These are phyloP conservation scores for Agrocybe praecox DNA, from an alignment of 768 basidiomycete genomes.

Conservation along the genomic window DNA sequence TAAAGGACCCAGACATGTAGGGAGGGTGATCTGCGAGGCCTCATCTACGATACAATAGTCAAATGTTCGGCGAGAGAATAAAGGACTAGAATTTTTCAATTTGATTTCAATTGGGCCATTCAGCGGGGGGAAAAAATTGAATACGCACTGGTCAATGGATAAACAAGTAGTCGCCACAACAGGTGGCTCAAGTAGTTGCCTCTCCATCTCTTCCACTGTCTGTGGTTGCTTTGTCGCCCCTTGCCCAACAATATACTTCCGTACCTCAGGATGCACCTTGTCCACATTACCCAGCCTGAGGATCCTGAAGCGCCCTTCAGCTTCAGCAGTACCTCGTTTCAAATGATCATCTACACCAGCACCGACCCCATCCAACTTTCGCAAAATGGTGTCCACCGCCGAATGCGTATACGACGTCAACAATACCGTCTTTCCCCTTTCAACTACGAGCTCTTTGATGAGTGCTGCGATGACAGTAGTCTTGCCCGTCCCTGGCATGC, in stretches of 20 bases:
- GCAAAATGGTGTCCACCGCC: conserved; percentile 95
- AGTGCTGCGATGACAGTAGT: conserved; percentile 92
- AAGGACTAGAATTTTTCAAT: conserved; percentile 41
- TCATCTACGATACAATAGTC: conserved; percentile 99
- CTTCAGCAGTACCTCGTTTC: conserved; percentile 10
- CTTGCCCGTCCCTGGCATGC: conserved; percentile 99
- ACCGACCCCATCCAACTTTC: conserved; percentile 57
- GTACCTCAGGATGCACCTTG: conserved; percentile 88
- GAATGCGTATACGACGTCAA: conserved; percentile 96
- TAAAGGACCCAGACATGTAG: conserved; percentile 92
- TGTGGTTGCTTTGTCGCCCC: conserved; percentile 44
- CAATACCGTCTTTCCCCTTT: conserved; percentile 83
- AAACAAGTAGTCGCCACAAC: conserved; percentile 97
- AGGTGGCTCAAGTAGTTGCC: conserved; percentile 82
- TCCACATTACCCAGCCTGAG: conserved; percentile 89
- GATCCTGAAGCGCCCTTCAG: conserved; percentile 62
- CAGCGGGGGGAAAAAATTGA: not conserved
- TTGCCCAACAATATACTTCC: conserved; percentile 67
- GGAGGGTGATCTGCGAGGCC: conserved; percentile 95
- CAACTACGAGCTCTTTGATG: conserved; percentile 71
- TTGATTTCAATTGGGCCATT: not conserved
- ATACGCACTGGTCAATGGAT: conserved; percentile 87
- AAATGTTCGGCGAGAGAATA: conserved; percentile 85
- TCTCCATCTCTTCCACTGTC: conserved; percentile 82
- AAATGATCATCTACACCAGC: conserved; percentile 1